Conservation (phyloP, 148 eudicot species). For the Silene uniflora region DNA sequence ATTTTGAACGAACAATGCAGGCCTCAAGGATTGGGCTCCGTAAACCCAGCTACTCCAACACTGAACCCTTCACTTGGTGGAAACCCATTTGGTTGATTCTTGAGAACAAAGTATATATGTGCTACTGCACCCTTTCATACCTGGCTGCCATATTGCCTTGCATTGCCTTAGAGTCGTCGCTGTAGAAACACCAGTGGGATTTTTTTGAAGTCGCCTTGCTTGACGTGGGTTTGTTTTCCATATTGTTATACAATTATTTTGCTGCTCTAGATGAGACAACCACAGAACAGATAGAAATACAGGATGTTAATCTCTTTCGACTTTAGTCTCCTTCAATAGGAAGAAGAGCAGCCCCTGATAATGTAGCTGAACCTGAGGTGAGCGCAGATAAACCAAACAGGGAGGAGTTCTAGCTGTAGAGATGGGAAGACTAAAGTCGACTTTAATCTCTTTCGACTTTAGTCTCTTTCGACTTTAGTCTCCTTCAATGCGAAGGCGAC, state of each 20-base stretch:
- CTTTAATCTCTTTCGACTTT: no score
- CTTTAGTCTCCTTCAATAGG: no score
- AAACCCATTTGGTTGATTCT: constrained; percentile 73
- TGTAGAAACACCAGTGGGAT: not conserved
- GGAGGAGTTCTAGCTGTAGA: no score
- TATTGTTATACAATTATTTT: not conserved
- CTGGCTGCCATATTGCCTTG: not conserved
- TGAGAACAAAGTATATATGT: not conserved
- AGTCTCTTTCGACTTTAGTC: no score
- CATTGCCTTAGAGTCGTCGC: not conserved
- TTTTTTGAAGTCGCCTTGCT: not conserved
- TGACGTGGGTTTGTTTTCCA: not conserved
- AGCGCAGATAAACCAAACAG: no score
- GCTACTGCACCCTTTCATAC: not conserved
- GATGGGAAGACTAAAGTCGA: no score
- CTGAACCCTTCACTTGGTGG: constrained; percentile 55
- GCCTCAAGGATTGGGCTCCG: constrained; percentile 38
- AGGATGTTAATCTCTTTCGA: no score
- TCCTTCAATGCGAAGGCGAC: constrained; percentile 99
- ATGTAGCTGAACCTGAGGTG: no score
- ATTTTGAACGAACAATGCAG: constrained; percentile 33
- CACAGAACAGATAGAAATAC: not conserved
- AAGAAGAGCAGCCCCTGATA: no score
- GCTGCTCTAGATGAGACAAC: not conserved
- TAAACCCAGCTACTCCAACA: constrained; percentile 28